Percentiles rank a stretch among this genome's conserved stretches.
Conservation (phyloP, 164 flowering plant species). For the Umbellularia californica region DNA sequence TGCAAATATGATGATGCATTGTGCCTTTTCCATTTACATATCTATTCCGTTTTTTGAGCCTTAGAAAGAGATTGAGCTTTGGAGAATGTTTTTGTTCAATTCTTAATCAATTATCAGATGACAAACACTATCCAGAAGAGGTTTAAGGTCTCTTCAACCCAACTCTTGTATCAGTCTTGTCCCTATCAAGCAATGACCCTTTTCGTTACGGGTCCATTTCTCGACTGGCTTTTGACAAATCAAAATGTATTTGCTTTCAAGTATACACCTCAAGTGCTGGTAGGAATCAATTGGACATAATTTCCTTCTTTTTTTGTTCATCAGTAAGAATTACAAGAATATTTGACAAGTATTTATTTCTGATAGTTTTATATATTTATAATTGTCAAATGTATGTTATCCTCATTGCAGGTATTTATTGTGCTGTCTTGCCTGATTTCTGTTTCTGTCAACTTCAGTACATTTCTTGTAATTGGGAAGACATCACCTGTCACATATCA, state of each 20-base stretch:
- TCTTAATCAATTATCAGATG: constrained; percentile 71
- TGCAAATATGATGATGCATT: background rate
- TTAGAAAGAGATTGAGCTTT: background rate
- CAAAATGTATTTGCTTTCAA: constrained; percentile 82
- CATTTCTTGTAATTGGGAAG: constrained; percentile 95
- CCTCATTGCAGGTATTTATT: constrained; percentile 74
- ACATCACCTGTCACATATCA: constrained; percentile 98
- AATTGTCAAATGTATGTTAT: background rate
- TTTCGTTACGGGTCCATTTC: constrained; percentile 77
- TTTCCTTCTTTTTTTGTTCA: too few relatives aligned
- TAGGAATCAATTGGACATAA: constrained; percentile 28
- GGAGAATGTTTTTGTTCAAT: constrained; percentile 18
- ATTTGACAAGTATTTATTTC: too few relatives aligned
- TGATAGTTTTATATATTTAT: background rate
- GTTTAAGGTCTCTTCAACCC: constrained; percentile 92
- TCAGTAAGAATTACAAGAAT: too few relatives aligned
- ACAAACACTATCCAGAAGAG: constrained; percentile 96
- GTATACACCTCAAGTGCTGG: constrained; percentile 90
- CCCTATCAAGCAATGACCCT: constrained; percentile 83
- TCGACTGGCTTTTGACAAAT: constrained; percentile 77
- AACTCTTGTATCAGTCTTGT: constrained; percentile 88
- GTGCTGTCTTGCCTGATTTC: constrained; percentile 91
- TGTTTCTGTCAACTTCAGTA: constrained; percentile 94
- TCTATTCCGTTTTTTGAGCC: background rate
- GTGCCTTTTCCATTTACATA: background rate